Conservation (phyloP, 768 basidiomycete genomes). For the Tulasnella sp. region DNA sequence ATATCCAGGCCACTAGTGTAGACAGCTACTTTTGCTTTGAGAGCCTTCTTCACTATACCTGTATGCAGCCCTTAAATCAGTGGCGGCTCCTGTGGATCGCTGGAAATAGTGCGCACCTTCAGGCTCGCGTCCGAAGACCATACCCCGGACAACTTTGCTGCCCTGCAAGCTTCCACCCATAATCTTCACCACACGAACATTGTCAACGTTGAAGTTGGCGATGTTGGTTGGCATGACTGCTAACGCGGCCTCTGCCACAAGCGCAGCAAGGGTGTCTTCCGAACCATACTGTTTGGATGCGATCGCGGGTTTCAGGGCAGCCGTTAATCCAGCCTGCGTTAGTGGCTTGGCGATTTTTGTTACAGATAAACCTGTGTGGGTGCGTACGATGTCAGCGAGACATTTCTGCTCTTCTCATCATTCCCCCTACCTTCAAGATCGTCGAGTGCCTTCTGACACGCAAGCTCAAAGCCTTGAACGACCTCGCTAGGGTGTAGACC, state of each 20-base stretch:
- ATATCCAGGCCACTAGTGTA: conserved; percentile 91
- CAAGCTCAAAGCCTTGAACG: conserved; percentile 92
- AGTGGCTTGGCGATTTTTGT: conserved; percentile 67
- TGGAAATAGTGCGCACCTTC: conserved; percentile 57
- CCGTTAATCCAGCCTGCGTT: conserved; percentile 61
- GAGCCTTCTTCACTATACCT: conserved; percentile 80
- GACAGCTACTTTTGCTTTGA: conserved; percentile 88
- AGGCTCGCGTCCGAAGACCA: conserved; percentile 96
- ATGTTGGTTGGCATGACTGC: conserved; percentile 85
- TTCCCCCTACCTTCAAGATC: conserved; percentile 80
- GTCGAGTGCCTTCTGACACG: conserved; percentile 71
- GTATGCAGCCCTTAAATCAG: background rate
- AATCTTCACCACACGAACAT: conserved; percentile 97
- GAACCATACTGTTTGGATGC: conserved; percentile 97
- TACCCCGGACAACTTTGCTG: conserved; percentile 89
- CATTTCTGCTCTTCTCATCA: background rate
- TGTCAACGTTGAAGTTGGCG: conserved; percentile 96
- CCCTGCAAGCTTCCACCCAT: conserved; percentile 85
- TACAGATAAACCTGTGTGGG: conserved; percentile 57
- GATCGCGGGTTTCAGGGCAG: conserved; percentile 84
- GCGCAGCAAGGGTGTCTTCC: conserved; percentile 71
- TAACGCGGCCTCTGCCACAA: conserved; percentile 91
- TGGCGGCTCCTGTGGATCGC: background rate
- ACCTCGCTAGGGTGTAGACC: conserved; percentile 96
- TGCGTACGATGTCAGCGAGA: conserved; percentile 24